These are phyloP conservation scores for Cadophora sp. DNA, from an alignment of 2,329 filamentous ascomycete genomes.

Conservation along the genomic window DNA sequence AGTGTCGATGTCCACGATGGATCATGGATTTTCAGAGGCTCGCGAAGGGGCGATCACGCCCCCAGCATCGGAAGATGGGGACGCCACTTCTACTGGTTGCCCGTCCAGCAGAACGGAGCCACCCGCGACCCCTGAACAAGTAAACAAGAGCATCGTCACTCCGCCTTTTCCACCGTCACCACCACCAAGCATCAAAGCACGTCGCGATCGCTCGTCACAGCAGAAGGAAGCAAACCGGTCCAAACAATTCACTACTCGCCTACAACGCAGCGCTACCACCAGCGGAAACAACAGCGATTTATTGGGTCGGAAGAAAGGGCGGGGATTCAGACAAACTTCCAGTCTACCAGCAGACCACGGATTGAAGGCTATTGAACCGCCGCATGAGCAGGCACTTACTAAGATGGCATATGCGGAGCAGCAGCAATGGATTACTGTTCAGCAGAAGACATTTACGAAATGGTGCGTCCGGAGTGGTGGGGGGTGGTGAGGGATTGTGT, in stretches of 20 bases:
- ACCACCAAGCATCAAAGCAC: constrained; percentile 33
- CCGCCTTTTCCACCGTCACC: constrained; percentile 34
- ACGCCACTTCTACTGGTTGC: constrained; percentile 22
- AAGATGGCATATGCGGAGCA: constrained; percentile 71
- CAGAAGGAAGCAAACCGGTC: constrained; percentile 41
- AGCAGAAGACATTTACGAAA: constrained; percentile 99
- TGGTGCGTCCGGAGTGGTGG: constrained; percentile 61
- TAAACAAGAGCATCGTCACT: constrained; percentile 32
- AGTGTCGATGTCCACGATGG: constrained; percentile 6
- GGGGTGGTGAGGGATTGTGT: constrained; percentile 7
- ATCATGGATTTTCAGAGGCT: constrained; percentile 13
- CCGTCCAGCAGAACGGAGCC: constrained; percentile 18
- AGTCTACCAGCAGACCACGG: constrained; percentile 41
- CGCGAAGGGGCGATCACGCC: constrained; percentile 20
- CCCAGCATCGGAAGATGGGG: constrained; percentile 10
- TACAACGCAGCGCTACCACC: constrained; percentile 38
- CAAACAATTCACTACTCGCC: constrained; percentile 39
- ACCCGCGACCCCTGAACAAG: constrained; percentile 23
- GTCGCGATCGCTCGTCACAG: constrained; percentile 38
- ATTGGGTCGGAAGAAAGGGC: constrained; percentile 31
- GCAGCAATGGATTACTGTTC: constrained; percentile 77
- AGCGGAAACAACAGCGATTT: constrained; percentile 26
- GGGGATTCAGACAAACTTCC: constrained; percentile 31
- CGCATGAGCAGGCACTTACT: constrained; percentile 45
- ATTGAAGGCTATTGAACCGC: constrained; percentile 42